These are phyloP conservation scores for Polychaeton citri DNA, from an alignment of 2,329 filamentous ascomycete species.

Conservation along the genomic window DNA sequence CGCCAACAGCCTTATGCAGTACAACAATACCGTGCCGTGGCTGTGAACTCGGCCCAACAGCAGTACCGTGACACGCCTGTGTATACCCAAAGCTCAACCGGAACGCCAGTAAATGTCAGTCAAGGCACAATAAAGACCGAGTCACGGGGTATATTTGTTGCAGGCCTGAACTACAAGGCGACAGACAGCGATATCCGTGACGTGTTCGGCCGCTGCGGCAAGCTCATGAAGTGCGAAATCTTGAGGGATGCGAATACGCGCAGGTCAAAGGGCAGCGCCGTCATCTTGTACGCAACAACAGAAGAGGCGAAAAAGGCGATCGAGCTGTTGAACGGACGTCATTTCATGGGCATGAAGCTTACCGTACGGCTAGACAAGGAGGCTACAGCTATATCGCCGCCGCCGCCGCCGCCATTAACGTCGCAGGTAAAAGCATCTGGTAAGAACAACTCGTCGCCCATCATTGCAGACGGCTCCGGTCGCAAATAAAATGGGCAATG, in stretches of 20 bases:
- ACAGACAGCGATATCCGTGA: constrained; percentile 11
- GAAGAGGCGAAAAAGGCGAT: constrained; percentile 14
- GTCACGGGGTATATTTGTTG: constrained; percentile 17
- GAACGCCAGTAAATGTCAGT: constrained; percentile 13
- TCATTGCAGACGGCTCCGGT: constrained; percentile 9
- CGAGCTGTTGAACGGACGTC: constrained; percentile 10
- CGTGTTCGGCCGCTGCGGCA: constrained; percentile 14
- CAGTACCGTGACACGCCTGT: constrained; percentile 2
- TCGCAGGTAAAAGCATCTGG: no score
- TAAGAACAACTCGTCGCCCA: constrained; percentile 3
- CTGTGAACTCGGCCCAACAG: constrained; percentile 1
- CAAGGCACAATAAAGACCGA: constrained; percentile 13
- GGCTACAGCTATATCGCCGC: constrained; percentile 7
- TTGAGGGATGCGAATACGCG: constrained; percentile 10
- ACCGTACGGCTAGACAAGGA: constrained; percentile 15
- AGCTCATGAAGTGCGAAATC: constrained; percentile 13
- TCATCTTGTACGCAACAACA: constrained; percentile 13
- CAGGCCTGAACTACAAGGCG: constrained; percentile 15
- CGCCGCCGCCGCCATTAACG: neutral
- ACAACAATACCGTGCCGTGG: no score
- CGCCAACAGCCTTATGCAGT: neutral
- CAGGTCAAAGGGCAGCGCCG: constrained; percentile 17
- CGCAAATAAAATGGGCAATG: neutral
- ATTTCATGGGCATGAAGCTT: constrained; percentile 13
- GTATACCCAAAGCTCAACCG: constrained; percentile 9